Evolutionary conservation across 2,329 filamentous ascomycete species (phyloP).

Genomic region (Botrytis byssoidea): DNA sequence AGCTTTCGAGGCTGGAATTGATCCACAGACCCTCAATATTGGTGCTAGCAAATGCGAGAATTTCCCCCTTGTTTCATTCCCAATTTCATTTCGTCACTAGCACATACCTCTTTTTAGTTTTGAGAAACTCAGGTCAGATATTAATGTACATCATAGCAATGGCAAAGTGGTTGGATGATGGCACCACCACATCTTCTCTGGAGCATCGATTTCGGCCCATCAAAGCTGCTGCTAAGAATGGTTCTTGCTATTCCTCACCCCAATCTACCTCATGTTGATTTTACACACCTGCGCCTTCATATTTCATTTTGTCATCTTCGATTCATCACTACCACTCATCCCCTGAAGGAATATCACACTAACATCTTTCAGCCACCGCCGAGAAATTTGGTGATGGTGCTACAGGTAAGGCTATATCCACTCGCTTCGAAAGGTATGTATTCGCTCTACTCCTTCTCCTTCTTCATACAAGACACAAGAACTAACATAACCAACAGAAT

Average conservation of each 20-base stretch:
- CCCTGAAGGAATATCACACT: conserved; percentile 27
- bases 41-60: conserved; percentile 24
- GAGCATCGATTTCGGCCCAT: conserved; percentile 36
- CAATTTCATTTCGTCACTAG: conserved; percentile 4
- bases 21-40: conserved; percentile 41
- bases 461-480: background rate
- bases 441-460: no score
- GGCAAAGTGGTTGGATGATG: conserved; percentile 31
- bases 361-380: conserved; percentile 36
- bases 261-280: background rate
- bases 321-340: conserved; percentile 20
- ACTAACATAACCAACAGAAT: conserved; percentile 13
- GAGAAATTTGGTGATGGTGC: conserved; percentile 32
- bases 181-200: conserved; percentile 30
- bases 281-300: background rate
- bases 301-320: conserved; percentile 23
- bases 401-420: conserved; percentile 36
- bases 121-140: background rate
- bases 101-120: conserved; percentile 17
- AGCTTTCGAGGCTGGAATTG: conserved; percentile 46
- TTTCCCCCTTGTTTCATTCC: background rate
- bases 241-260: conserved; percentile 2
- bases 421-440: conserved; percentile 32
- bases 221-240: conserved; percentile 31
- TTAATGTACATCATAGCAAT: conserved; percentile 31